Conservation (phyloP, 2,329 filamentous ascomycete species). For the Phoma herbarum region DNA sequence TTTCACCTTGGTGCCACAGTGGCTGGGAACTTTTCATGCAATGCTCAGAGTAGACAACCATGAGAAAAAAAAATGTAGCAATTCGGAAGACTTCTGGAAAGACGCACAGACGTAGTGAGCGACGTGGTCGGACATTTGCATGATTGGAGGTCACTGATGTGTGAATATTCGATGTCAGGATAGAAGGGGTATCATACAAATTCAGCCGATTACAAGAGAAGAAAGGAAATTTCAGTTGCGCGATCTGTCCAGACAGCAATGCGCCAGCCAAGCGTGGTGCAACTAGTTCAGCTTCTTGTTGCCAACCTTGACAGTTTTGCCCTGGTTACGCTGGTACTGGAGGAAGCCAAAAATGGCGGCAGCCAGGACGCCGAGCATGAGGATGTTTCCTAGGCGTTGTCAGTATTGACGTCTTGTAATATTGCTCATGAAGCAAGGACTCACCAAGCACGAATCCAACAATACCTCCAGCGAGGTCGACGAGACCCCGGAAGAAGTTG, state of each 20-base stretch:
- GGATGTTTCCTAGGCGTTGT: conserved; percentile 39
- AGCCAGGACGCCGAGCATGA: conserved; percentile 47
- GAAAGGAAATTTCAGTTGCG: background rate
- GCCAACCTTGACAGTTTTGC: conserved; percentile 45
- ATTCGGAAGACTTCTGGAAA: no score
- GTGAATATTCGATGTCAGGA: no score
- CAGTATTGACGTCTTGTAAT: background rate
- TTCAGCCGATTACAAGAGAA: background rate
- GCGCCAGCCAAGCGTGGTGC: background rate
- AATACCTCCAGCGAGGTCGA: conserved; percentile 48
- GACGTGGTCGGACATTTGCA: background rate
- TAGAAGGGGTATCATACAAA: conserved; percentile 17
- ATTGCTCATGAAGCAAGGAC: conserved; percentile 5
- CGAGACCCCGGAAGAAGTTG: conserved; percentile 45
- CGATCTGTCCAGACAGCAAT: background rate
- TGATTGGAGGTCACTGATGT: background rate
- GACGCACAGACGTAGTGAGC: background rate
- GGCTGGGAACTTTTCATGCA: no score
- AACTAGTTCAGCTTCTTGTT: conserved; percentile 50
- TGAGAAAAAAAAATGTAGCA: no score
- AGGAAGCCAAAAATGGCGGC: conserved; percentile 47
- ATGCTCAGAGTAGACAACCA: no score
- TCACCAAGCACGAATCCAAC: conserved; percentile 45
- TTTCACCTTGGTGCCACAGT: no score
- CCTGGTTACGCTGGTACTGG: conserved; percentile 49